Evolutionary conservation across 306 rosid species (phyloP).

Genomic region (Begonia masoniana): DNA sequence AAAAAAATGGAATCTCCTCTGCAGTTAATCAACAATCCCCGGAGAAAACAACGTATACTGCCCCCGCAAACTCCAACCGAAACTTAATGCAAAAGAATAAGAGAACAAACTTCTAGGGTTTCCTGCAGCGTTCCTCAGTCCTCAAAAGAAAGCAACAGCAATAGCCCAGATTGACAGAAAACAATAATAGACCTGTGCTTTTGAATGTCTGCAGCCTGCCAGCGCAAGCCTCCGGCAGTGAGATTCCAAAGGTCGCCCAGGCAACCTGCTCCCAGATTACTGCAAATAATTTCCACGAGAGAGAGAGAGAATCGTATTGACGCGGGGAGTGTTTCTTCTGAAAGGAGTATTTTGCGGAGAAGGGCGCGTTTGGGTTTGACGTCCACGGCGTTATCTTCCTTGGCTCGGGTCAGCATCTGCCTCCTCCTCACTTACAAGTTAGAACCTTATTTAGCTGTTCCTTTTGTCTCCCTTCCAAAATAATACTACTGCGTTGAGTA

Average conservation of each 20-base stretch:
- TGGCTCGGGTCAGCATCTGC: no score
- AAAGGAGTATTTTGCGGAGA: neutral
- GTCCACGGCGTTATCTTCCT: neutral
- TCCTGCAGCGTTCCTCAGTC: conserved; percentile 17
- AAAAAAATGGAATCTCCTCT: neutral
- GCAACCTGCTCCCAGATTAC: conserved; percentile 39
- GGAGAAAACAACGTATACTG: conserved; percentile 9
- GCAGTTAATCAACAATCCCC: neutral
- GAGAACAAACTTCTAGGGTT: conserved; percentile 24
- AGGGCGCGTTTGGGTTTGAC: neutral
- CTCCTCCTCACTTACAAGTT: no score
- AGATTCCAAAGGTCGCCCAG: conserved; percentile 16
- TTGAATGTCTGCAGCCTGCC: conserved; percentile 23
- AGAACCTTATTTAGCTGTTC: no score
- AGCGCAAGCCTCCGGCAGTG: conserved; percentile 31
- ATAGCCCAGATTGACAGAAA: neutral
- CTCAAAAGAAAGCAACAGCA: conserved; percentile 3
- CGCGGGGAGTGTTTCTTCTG: neutral
- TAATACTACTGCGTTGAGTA: no score
- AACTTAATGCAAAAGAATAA: conserved; percentile 2
- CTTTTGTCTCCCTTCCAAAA: no score
- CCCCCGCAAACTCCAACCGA: conserved; percentile 10
- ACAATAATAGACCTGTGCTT: conserved; percentile 20
- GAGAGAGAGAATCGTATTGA: neutral
- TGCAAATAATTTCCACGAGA: neutral